Conservation (phyloP, 257 asterid genomes). For the Agastache rugosa region DNA sequence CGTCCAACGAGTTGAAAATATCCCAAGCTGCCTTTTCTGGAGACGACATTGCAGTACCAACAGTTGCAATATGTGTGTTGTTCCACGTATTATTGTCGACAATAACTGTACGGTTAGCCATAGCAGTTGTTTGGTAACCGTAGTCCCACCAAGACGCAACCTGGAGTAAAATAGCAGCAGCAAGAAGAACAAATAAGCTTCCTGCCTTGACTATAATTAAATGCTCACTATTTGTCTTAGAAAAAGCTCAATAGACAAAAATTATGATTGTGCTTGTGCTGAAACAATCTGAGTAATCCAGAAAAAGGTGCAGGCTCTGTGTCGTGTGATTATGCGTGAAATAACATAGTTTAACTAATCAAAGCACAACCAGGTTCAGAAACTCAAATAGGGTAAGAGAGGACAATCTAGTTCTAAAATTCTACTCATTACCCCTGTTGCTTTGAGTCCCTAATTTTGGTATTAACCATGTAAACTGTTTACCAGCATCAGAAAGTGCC, state of each 20-base stretch:
- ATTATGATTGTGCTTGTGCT: background rate
- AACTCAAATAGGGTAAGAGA: slow-evolving; percentile 24
- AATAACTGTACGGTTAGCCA: slow-evolving; percentile 99
- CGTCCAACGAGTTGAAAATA: slow-evolving; percentile 92
- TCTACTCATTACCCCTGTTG: background rate
- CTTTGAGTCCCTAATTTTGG: too few relatives aligned
- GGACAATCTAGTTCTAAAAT: background rate
- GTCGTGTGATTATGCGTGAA: slow-evolving; percentile 10
- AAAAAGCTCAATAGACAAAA: background rate
- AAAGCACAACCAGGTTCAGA: too few relatives aligned
- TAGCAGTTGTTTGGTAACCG: slow-evolving; percentile 99
- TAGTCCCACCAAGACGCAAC: slow-evolving; percentile 99
- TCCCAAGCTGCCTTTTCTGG: slow-evolving; percentile 99
- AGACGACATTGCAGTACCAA: slow-evolving; percentile 99
- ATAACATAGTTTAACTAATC: background rate
- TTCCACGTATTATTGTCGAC: slow-evolving; percentile 99
- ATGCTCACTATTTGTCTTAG: background rate
- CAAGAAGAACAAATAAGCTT: slow-evolving; percentile 28
- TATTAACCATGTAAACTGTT: too few relatives aligned
- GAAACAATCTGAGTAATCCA: slow-evolving; percentile 12
- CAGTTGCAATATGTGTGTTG: slow-evolving; percentile 98
- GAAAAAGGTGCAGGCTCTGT: background rate
- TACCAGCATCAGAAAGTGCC: too few relatives aligned
- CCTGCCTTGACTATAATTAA: background rate
- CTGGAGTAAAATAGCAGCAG: slow-evolving; percentile 51